Percentiles rank a stretch among this genome's conserved stretches.
phyloP scores from a whole-genome alignment of 352 stramenopile species.

The Thraustochytrium striatum region DNA sequence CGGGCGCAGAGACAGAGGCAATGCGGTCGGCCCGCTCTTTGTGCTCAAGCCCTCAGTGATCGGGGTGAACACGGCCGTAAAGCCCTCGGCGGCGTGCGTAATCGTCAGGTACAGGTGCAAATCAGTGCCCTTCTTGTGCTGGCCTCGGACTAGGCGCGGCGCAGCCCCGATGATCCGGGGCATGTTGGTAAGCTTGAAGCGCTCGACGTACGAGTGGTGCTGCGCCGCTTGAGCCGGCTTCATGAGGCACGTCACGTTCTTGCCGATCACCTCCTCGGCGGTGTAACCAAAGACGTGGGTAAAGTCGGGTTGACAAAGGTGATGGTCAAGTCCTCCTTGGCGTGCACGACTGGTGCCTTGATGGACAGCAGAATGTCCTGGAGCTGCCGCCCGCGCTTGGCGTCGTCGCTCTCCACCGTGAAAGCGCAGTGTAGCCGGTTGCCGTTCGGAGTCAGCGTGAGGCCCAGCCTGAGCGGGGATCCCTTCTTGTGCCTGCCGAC shows the following conservation, averaged over 20 bases:
- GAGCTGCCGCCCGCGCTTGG: not conserved
- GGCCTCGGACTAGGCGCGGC: slow-evolving; percentile 6
- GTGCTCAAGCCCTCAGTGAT: slow-evolving; percentile 16
- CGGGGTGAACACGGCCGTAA: slow-evolving; percentile 5
- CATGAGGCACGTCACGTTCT: slow-evolving; percentile 18
- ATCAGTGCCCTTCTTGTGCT: not conserved
- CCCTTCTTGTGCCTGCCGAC: not conserved
- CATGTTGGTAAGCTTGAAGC: not conserved
- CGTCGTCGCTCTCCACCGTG: not conserved
- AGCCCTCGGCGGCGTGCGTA: slow-evolving; percentile 3
- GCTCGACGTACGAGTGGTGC: not conserved
- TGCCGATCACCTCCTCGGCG: not conserved
- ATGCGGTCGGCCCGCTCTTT: slow-evolving; percentile 2
- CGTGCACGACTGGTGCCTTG: not conserved
- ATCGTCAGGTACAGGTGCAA: not conserved
- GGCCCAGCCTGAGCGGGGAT: not conserved
- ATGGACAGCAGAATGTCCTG: not conserved
- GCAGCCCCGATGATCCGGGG: not conserved
- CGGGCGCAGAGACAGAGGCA: not conserved
- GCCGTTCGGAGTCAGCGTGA: not conserved
- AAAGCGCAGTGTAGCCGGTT: slow-evolving; percentile 17
- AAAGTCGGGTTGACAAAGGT: slow-evolving; percentile 29
- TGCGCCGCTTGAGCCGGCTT: not conserved
- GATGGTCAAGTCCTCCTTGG: slow-evolving; percentile 2
- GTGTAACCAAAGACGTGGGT: not conserved